Conservation (phyloP, 169 alveolate genomes). For the Toxoplasma gondii region DNA sequence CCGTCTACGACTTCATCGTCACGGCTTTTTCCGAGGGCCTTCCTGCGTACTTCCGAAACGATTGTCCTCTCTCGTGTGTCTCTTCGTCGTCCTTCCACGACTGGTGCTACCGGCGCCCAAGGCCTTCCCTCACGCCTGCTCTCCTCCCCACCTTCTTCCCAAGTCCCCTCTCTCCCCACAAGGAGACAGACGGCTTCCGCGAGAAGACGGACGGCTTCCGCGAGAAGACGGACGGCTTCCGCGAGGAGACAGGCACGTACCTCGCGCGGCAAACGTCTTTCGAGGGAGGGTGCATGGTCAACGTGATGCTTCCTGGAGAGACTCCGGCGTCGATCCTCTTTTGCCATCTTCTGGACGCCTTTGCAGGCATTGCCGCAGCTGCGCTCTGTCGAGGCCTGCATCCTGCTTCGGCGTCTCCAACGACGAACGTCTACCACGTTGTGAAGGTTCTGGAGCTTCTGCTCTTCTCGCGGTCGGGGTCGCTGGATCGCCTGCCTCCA, state of each 20-base stretch:
- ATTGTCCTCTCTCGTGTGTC: conserved; percentile 47
- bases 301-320: not conserved
- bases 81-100: conserved; percentile 22
- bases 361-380: conserved; percentile 40
- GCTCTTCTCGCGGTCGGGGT: conserved; percentile 37
- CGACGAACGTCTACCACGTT: conserved; percentile 44
- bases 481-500: conserved; percentile 35
- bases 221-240: not conserved
- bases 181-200: not conserved
- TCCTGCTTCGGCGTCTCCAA: conserved; percentile 29
- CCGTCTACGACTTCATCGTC: conserved; percentile 49
- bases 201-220: not conserved
- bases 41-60: conserved; percentile 41
- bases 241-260: not conserved
- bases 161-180: not conserved
- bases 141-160: not conserved
- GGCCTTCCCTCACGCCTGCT: not conserved
- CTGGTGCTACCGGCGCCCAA: conserved; percentile 41
- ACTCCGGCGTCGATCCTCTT: conserved; percentile 22
- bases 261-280: not conserved
- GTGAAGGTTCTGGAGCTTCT: conserved; percentile 47
- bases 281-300: not conserved
- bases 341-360: conserved; percentile 28
- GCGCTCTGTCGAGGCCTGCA: conserved; percentile 45
- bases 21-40: conserved; percentile 42